Conservation (phyloP, 2,329 filamentous ascomycete genomes). For the Pseudopithomyces chartarum region DNA sequence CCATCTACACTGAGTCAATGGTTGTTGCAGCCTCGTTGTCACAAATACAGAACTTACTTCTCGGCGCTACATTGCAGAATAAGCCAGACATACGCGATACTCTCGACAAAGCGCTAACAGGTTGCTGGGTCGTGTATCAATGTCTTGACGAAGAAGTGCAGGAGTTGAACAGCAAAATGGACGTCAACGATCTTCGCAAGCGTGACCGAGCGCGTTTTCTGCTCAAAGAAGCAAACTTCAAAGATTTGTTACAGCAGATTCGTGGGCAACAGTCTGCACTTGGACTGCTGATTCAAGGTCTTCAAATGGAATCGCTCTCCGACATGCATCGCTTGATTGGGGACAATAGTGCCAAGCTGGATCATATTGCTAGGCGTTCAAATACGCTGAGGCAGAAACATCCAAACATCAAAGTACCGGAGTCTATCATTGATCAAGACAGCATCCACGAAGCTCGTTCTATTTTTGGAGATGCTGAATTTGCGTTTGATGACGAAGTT, state of each 20-base stretch:
- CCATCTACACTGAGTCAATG: slow-evolving; percentile 42
- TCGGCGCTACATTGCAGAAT: slow-evolving; percentile 30
- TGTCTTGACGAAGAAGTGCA: slow-evolving; percentile 40
- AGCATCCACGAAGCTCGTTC: slow-evolving; percentile 21
- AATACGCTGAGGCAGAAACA: slow-evolving; percentile 30
- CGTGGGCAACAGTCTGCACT: slow-evolving; percentile 41
- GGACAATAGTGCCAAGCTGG: slow-evolving; percentile 33
- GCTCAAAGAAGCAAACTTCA: slow-evolving; percentile 42
- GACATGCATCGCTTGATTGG: slow-evolving; percentile 37
- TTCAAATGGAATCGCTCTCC: slow-evolving; percentile 43
- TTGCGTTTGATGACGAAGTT: slow-evolving; percentile 39
- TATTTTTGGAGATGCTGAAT: slow-evolving; percentile 28
- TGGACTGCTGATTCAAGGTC: slow-evolving; percentile 36
- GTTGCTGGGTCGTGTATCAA: slow-evolving; percentile 38
- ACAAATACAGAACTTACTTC: slow-evolving; percentile 36
- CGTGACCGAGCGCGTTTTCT: slow-evolving; percentile 33
- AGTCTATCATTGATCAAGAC: slow-evolving; percentile 27
- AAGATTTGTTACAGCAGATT: slow-evolving; percentile 40
- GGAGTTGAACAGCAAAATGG: slow-evolving; percentile 25
- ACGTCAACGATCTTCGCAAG: slow-evolving; percentile 26
- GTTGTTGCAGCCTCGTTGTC: slow-evolving; percentile 39
- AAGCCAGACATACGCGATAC: slow-evolving; percentile 38
- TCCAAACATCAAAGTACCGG: slow-evolving; percentile 34
- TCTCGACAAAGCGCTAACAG: slow-evolving; percentile 39
- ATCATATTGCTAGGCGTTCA: slow-evolving; percentile 32